A percentile compares a stretch with the other conserved stretches of the same genome.
These are phyloP conservation scores for Apophysomyces elegans DNA, from an alignment of 371 early-diverging fungal genomes.

Conservation along the genomic window DNA sequence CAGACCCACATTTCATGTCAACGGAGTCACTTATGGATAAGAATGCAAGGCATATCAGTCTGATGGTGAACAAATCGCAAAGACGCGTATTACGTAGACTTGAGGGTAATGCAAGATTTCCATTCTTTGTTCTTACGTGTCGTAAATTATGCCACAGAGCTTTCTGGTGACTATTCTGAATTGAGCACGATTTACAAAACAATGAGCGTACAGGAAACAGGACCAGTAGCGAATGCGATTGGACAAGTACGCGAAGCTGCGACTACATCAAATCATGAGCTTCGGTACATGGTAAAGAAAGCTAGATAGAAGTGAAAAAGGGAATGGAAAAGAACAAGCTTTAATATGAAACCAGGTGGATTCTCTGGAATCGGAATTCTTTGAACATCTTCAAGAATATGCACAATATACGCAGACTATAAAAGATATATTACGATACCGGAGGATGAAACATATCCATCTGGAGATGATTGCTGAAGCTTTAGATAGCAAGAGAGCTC, in stretches of 20 bases:
- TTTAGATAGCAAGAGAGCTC: conserved; percentile 67
- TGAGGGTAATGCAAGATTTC: conserved; percentile 41
- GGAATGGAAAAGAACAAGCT: neutral
- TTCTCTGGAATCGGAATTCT: conserved; percentile 70
- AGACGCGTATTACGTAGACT: conserved; percentile 61
- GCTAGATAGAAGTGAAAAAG: neutral
- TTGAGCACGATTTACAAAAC: conserved; percentile 89
- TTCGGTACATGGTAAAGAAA: conserved; percentile 60
- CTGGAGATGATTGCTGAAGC: conserved; percentile 74
- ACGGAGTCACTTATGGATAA: conserved; percentile 71
- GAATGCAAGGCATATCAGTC: conserved; percentile 56
- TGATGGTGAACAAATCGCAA: conserved; percentile 64
- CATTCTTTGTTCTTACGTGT: neutral
- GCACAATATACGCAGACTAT: conserved; percentile 77
- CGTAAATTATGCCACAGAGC: conserved; percentile 20
- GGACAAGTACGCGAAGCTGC: conserved; percentile 85
- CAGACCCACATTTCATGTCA: conserved; percentile 71
- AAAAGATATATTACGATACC: conserved; percentile 76
- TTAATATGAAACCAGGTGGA: conserved; percentile 35
- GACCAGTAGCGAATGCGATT: conserved; percentile 68
- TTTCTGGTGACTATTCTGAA: conserved; percentile 78
- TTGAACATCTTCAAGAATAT: conserved; percentile 88
- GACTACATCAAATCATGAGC: conserved; percentile 75
- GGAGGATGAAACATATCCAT: conserved; percentile 84
- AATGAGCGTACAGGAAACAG: conserved; percentile 80